Percentiles rank a stretch among this genome's conserved stretches.
Conservation (phyloP, 139 green algal genomes). For the Chlamydomonas asymmetrica region DNA sequence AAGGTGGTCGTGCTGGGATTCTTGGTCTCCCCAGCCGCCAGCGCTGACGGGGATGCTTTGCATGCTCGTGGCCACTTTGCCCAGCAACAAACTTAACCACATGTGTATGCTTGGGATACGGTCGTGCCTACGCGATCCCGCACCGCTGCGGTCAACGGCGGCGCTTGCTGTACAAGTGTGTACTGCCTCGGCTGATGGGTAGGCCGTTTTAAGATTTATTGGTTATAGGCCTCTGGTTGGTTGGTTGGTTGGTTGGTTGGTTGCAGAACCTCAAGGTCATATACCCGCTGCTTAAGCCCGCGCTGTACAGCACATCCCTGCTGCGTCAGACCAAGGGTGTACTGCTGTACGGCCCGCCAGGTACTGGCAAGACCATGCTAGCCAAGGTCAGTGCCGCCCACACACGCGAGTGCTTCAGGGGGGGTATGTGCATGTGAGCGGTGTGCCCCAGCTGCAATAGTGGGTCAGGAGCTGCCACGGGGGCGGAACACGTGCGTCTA, state of each 20-base stretch:
- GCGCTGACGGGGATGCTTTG: no score
- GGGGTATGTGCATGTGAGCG: background rate
- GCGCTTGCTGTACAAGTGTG: background rate
- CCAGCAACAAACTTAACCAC: no score
- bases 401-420: background rate
- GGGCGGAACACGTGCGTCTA: background rate
- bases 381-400: constrained; percentile 60
- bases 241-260: background rate
- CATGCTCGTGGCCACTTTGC: no score
- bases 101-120: no score
- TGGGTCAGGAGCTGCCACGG: no score
- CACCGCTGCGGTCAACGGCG: no score
- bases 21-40: no score
- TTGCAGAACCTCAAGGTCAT: constrained; percentile 79
- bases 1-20: no score
- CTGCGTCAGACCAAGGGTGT: constrained; percentile 82
- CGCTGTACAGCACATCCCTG: constrained; percentile 77
- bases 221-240: background rate
- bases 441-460: background rate
- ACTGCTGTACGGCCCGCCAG: constrained; percentile 91
- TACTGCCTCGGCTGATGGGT: background rate
- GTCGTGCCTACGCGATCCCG: no score
- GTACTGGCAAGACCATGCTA: constrained; percentile 93
- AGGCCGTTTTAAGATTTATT: background rate
- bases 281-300: constrained; percentile 74